Base-by-base conservation (phyloP, 2,329 filamentous ascomycete species). In the Ceratocystis huliohia region DNA sequence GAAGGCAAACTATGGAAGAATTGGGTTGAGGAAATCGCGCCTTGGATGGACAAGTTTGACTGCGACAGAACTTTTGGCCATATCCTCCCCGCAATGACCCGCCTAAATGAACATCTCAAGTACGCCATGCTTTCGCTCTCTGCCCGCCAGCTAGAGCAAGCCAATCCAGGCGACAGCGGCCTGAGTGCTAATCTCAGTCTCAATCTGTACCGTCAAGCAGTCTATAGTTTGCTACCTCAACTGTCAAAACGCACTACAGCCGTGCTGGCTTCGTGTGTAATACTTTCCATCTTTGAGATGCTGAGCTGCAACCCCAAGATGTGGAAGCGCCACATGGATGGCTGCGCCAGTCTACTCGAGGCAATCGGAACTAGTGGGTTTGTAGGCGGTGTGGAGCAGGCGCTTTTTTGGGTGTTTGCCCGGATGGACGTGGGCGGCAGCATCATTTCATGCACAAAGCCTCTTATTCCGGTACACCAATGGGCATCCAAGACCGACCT, bases 221-320 rank as follows among this genome's bases (percentile, higher is more conserved):
- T 82, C 50, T 77, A 79, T 57, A 72, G 78, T 1, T 73, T 84
- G 0, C 74, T 79, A 2, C 80, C 80, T 0, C 71, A 80, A 10
- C 73, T 83, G 0, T 76, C 79, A 10, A 76, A 78, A 2, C 77
- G 77, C 1, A 77, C 77, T 63, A 78, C 79, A 0, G 76, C 79
- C 6, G 79, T 82, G 6, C 78, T 84, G 15, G 80, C 80, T 0
- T 78, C 80, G 0, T 82, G 79, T 64, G 80, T 82, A 1, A 75
- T 83, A 3, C 74, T 83, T 0, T 82, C 81, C 66, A 81, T 81
- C 7, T 70, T 83, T 2, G 81, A 83, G 67, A 82, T 82, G 80
- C 75, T 80, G 70, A 79, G 76, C 48, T 79, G 77, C 67, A 70
- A 75, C 3, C 78, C 78, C 2, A 76, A 81, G 66, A 77, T 78